Percentiles rank a stretch among this genome's conserved stretches.
Conservation (phyloP, 192 early-diverging fungal species). For the Entrophospora sp. region DNA sequence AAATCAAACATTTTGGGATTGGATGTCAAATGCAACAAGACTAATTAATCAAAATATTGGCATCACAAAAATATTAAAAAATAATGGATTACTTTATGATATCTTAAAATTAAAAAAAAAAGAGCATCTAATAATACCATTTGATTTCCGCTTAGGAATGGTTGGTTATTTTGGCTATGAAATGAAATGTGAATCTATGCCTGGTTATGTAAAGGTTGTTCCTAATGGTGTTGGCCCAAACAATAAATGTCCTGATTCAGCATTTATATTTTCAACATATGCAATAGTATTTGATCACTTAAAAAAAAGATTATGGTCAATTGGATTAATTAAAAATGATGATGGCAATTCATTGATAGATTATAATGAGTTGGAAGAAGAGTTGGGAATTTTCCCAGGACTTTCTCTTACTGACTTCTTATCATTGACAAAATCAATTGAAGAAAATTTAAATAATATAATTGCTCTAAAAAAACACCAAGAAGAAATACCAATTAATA, state of each 20-base stretch:
- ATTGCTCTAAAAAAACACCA: background rate
- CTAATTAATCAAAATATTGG: conserved; percentile 21
- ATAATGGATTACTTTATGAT: conserved; percentile 17
- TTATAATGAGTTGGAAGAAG: background rate
- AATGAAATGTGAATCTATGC: conserved; percentile 76
- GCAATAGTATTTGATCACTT: conserved; percentile 67
- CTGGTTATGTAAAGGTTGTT: conserved; percentile 36
- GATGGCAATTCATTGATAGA: background rate
- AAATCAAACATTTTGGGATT: conserved; percentile 54
- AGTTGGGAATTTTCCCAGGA: conserved; percentile 21
- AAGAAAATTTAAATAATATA: background rate
- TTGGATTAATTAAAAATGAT: conserved; percentile 26
- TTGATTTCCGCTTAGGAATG: conserved; percentile 74
- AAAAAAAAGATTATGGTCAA: conserved; percentile 28
- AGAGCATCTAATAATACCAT: conserved; percentile 14
- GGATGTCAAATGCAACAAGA: conserved; percentile 42
- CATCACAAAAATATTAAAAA: conserved; percentile 14
- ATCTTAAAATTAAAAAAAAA: too few relatives aligned
- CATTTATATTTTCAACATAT: conserved; percentile 68
- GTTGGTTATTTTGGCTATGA: conserved; percentile 92
- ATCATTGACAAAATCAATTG: conserved; percentile 17
- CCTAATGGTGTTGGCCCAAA: too few relatives aligned
- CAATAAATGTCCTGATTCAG: conserved; percentile 58
- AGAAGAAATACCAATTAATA: conserved; percentile 20
- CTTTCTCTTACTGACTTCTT: conserved; percentile 2